Percentiles rank a stretch among this genome's conserved stretches.
Conservation (phyloP, 2,329 filamentous ascomycete species). For the Fusarium devonianum region DNA sequence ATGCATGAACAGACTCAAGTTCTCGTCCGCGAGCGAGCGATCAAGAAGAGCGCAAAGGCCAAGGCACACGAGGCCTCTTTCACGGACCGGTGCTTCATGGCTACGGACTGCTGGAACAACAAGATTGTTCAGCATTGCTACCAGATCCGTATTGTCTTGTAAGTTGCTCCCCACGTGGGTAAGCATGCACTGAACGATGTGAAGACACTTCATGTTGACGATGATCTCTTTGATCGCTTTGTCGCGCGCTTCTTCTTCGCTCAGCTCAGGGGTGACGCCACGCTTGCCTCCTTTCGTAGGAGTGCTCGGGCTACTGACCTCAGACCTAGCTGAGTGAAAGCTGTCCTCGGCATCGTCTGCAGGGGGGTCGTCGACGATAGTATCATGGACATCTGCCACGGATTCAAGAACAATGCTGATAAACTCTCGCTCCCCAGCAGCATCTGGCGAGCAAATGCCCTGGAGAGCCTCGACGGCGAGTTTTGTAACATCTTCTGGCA, state of each 20-base stretch:
- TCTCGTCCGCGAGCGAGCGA: conserved; percentile 89
- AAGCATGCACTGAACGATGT: conserved; percentile 97
- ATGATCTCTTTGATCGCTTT: conserved; percentile 91
- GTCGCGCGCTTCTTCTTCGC: conserved; percentile 70
- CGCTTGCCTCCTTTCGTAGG: conserved; percentile 57
- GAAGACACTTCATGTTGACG: conserved; percentile 97
- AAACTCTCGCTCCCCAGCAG: conserved; percentile 80
- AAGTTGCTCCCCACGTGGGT: conserved; percentile 89
- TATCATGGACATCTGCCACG: conserved; percentile 95
- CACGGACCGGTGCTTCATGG: conserved; percentile 90
- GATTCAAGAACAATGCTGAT: conserved; percentile 88
- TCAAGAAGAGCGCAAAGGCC: conserved; percentile 92
- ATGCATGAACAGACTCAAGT: conserved; percentile 91
- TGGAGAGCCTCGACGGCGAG: conserved; percentile 83
- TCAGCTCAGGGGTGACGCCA: conserved; percentile 53
- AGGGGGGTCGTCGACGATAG: conserved; percentile 76
- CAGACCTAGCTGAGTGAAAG: conserved; percentile 92
- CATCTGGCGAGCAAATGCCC: conserved; percentile 79
- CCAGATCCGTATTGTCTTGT: conserved; percentile 88
- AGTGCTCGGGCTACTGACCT: conserved; percentile 73
- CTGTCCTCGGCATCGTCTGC: conserved; percentile 69
- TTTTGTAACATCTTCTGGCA: conserved; percentile 92
- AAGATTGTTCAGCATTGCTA: conserved; percentile 97
- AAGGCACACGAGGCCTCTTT: conserved; percentile 86
- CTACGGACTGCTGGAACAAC: conserved; percentile 94